These are phyloP conservation scores for Wickerhamiella alocasiicola DNA, from an alignment of 805 yeast genomes.

Conservation along the genomic window DNA sequence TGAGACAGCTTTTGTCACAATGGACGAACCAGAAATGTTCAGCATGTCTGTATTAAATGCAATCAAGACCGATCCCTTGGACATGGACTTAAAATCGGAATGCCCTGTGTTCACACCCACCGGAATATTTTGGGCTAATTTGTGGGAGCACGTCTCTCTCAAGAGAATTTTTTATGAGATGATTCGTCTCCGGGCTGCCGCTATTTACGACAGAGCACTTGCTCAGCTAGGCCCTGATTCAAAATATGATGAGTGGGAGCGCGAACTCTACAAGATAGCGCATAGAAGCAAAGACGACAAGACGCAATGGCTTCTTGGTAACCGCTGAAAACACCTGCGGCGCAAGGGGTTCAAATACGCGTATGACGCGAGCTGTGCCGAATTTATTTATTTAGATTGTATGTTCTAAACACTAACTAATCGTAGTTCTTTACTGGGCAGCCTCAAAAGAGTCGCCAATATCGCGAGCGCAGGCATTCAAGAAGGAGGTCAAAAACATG, in stretches of 20 bases:
- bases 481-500: conserved; percentile 19
- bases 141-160: conserved; percentile 50
- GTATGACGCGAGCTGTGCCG: too few species aligned
- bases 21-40: conserved; percentile 61
- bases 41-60: conserved; percentile 61
- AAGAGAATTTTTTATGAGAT: conserved; percentile 36
- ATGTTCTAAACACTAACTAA: too few species aligned
- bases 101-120: conserved; percentile 56
- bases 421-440: too few species aligned
- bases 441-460: conserved; percentile 16
- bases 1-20: conserved; percentile 44
- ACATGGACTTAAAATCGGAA: conserved; percentile 55
- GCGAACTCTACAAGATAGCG: conserved; percentile 19
- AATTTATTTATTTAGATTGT: too few species aligned
- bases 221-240: conserved; percentile 34
- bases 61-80: conserved; percentile 55
- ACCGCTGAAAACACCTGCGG: conserved; percentile 14
- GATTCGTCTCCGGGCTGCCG: conserved; percentile 52
- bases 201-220: conserved; percentile 58
- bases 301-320: conserved; percentile 29
- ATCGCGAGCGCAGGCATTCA: conserved; percentile 20
- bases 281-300: conserved; percentile 29
- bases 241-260: conserved; percentile 32
- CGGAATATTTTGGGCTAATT: conserved; percentile 62
- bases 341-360: too few species aligned